Conservation (phyloP, 495 filamentous ascomycete genomes). For the Xylaria longipes region DNA sequence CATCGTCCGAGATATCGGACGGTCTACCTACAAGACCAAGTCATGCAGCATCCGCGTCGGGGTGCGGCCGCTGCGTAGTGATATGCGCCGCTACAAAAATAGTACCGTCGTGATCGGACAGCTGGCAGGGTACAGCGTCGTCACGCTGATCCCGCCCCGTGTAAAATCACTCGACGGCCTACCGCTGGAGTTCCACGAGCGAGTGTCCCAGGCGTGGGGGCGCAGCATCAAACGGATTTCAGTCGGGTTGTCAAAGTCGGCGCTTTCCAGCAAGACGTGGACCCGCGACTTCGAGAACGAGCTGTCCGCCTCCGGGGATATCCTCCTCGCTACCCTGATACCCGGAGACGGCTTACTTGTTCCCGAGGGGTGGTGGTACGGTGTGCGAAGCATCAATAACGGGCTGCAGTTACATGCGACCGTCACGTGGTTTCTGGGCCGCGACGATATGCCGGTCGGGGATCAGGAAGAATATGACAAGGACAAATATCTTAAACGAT, state of each 20-base stretch:
- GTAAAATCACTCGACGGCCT: neutral
- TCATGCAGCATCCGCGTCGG: slow-evolving; percentile 17
- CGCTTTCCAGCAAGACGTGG: neutral
- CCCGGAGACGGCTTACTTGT: slow-evolving; percentile 14
- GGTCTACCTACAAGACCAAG: slow-evolving; percentile 9
- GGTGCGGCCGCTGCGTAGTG: neutral
- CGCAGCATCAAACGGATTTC: neutral
- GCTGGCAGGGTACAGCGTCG: slow-evolving; percentile 16
- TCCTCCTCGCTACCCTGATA: slow-evolving; percentile 8
- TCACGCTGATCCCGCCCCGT: slow-evolving; percentile 1
- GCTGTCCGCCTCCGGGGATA: slow-evolving; percentile 1
- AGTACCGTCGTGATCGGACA: slow-evolving; percentile 17
- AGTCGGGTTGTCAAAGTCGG: neutral
- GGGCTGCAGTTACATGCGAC: slow-evolving; percentile 8
- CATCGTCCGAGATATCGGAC: slow-evolving; percentile 13
- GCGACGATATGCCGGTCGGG: neutral
- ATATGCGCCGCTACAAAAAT: neutral
- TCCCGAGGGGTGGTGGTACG: slow-evolving; percentile 19
- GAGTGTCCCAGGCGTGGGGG: neutral
- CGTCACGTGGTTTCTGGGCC: slow-evolving; percentile 13
- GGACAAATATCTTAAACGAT: neutral
- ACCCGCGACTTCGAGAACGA: slow-evolving; percentile 13
- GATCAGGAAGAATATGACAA: slow-evolving; percentile 5
- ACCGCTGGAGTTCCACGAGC: slow-evolving; percentile 13
- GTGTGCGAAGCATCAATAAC: slow-evolving; percentile 9